Conservation (phyloP, 1,139 yeast genomes). For the Torulaspora globosa region DNA sequence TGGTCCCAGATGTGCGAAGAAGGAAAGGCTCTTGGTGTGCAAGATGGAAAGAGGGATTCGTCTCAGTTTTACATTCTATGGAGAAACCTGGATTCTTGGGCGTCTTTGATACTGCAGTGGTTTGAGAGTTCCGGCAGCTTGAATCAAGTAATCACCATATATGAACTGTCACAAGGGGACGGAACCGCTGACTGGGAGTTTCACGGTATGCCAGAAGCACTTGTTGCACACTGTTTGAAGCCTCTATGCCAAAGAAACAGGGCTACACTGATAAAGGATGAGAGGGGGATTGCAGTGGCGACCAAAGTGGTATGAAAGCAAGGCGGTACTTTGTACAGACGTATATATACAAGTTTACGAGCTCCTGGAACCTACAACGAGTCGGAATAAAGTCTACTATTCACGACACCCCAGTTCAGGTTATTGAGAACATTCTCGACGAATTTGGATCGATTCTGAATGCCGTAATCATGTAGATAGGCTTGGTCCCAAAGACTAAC, state of each 20-base stretch:
- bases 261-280: constrained; percentile 61
- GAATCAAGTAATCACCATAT: constrained; percentile 74
- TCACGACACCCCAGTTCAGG: constrained; percentile 84
- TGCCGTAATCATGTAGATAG: constrained; percentile 77
- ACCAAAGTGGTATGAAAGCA: constrained; percentile 49
- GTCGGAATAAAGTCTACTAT: constrained; percentile 48
- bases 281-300: constrained; percentile 57
- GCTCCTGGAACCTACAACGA: constrained; percentile 5
- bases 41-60: constrained; percentile 19
- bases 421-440: constrained; percentile 72
- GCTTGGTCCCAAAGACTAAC: constrained; percentile 88
- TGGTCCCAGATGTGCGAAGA: constrained; percentile 54
- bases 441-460: constrained; percentile 68
- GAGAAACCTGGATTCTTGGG: constrained; percentile 76
- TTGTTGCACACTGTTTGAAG: constrained; percentile 55
- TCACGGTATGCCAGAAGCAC: constrained; percentile 54
- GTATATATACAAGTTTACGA: constrained; percentile 2
- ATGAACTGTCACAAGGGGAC: constrained; percentile 70
- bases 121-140: constrained; percentile 72
- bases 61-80: constrained; percentile 58
- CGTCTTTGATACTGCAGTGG: constrained; percentile 55
- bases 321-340: constrained; percentile 4
- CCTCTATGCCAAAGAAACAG: constrained; percentile 61
- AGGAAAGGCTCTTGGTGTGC: constrained; percentile 35
- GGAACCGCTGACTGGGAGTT: constrained; percentile 54